Percentiles rank a stretch among this genome's conserved stretches.
These are phyloP conservation scores for Puccinia coronata DNA, from an alignment of 1,284 basidiomycete species.

Conservation along the genomic window DNA sequence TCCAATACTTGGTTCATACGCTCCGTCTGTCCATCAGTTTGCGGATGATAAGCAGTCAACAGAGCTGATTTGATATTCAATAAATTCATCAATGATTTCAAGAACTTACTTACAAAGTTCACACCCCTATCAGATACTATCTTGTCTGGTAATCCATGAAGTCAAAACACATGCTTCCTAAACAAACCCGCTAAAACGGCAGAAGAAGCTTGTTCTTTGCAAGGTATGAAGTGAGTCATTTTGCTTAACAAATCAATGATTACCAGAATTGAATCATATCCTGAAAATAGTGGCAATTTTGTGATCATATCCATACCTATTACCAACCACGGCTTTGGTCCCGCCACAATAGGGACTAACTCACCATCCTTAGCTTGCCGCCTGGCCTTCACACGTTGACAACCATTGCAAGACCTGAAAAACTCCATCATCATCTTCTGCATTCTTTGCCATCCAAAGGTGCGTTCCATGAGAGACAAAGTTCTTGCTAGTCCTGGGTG, in stretches of 20 bases:
- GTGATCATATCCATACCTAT: slow-evolving; percentile 30
- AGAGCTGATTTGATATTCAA: background rate
- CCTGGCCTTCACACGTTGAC: slow-evolving; percentile 4
- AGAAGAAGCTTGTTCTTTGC: background rate
- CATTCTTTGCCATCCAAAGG: slow-evolving; percentile 24
- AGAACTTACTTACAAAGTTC: background rate
- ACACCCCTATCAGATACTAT: slow-evolving; percentile 17
- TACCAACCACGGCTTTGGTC: background rate
- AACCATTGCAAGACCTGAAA: background rate
- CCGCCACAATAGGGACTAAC: background rate
- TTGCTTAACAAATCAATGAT: slow-evolving; percentile 23
- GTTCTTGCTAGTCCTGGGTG: slow-evolving; percentile 22
- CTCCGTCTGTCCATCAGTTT: slow-evolving; percentile 22
- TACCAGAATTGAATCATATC: slow-evolving; percentile 8
- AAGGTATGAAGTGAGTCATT: slow-evolving; percentile 27
- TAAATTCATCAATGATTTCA: background rate
- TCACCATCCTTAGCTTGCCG: background rate
- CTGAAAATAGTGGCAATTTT: background rate
- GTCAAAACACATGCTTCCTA: background rate
- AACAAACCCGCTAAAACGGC: background rate
- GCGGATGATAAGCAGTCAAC: slow-evolving; percentile 37
- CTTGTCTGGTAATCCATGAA: slow-evolving; percentile 27
- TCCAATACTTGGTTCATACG: background rate
- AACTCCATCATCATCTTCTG: background rate
- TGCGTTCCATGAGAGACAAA: background rate